Evolutionary conservation across 768 basidiomycete genomes (phyloP), one percentile per base, ranked within the genome.

Genomic region (Tricholoma furcatifolium): DNA sequence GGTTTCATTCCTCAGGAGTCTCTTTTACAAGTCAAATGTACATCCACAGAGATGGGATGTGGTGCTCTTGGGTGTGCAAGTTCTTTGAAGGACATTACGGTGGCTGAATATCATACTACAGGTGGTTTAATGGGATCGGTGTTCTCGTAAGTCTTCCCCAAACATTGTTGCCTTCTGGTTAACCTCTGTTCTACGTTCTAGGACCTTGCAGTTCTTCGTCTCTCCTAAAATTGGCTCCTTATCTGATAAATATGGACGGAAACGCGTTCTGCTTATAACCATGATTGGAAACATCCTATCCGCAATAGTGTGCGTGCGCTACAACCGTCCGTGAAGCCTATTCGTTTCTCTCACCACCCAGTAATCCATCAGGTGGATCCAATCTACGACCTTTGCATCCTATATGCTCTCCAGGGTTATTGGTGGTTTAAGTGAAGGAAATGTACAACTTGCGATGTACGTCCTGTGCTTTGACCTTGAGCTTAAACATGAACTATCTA

Each of bases 221-320:
- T 90, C 90, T 0, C 92, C 93, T 1, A 72, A 76, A 57, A 91
- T 96, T 48, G 93, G 93, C 15, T 67, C 82, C 14, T 74, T 98
- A 24, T 93, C 91, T 34, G 96, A 99, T 71, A 84, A 81, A 64
- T 91, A 92, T 74, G 96, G 96, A 0, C 84, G 96, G 12, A 92
- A 88, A 65, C 83, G 77, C 15, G 74, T 98, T 17, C 79, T 99
- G 2, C 75, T 99, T 38, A 63, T 84, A 27, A 91, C 88, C 1
- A 97, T 99, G 95, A 73, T 88, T 50, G 96, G 96, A 20, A 99
- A 99, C 66, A 83, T 98, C 11, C 67, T 92, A 18, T 95, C 92
- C n/a, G 93, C 93, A 1, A 59, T 88, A 15, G 74, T 96, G 84
- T 95, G 70, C 60, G 84, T 95, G 70, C 60, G 87, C 77, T 30